A percentile compares a stretch with the other conserved stretches of the same genome.
These are phyloP conservation scores for Penicillium sp. DNA, from an alignment of 2,329 filamentous ascomycete species.

Conservation along the genomic window DNA sequence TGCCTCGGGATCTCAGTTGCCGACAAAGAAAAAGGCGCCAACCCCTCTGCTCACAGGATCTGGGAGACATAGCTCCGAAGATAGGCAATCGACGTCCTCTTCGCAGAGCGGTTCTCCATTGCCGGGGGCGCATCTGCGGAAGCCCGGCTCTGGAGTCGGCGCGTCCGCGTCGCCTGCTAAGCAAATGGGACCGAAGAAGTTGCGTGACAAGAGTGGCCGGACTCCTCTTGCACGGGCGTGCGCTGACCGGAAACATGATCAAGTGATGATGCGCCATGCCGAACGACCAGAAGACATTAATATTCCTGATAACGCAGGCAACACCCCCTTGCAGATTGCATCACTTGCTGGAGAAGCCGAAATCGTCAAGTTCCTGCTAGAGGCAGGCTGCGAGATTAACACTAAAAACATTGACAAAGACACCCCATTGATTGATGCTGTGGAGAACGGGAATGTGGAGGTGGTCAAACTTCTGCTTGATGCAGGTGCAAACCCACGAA, in stretches of 20 bases:
- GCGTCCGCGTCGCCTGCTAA: constrained; percentile 63
- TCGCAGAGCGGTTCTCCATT: constrained; percentile 45
- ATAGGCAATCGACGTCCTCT: constrained; percentile 46
- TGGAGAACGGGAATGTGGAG: constrained; percentile 88
- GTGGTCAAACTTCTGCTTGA: constrained; percentile 82
- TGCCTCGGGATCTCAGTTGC: constrained; percentile 34
- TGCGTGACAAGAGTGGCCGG: constrained; percentile 87
- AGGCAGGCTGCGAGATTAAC: constrained; percentile 80
- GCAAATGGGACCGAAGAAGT: constrained; percentile 70
- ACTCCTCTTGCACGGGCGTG: constrained; percentile 88
- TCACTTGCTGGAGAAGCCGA: constrained; percentile 81
- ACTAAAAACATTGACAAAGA: constrained; percentile 78
- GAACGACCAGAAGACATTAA: constrained; percentile 87
- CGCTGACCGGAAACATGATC: constrained; percentile 77
- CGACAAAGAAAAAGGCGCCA: constrained; percentile 39
- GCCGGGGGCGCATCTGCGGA: constrained; percentile 42
- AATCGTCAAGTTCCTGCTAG: constrained; percentile 82
- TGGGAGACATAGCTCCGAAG: constrained; percentile 46
- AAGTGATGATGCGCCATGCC: constrained; percentile 68
- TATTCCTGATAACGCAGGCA: constrained; percentile 89
- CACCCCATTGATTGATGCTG: constrained; percentile 90
- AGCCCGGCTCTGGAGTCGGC: constrained; percentile 41
- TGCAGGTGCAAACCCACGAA: constrained; percentile 86
- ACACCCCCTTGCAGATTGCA: constrained; percentile 91
- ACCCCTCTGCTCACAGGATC: constrained; percentile 43